Evolutionary conservation across 2,329 filamentous ascomycete species (phyloP).

Genomic region (Lasiodiplodia citricola): DNA sequence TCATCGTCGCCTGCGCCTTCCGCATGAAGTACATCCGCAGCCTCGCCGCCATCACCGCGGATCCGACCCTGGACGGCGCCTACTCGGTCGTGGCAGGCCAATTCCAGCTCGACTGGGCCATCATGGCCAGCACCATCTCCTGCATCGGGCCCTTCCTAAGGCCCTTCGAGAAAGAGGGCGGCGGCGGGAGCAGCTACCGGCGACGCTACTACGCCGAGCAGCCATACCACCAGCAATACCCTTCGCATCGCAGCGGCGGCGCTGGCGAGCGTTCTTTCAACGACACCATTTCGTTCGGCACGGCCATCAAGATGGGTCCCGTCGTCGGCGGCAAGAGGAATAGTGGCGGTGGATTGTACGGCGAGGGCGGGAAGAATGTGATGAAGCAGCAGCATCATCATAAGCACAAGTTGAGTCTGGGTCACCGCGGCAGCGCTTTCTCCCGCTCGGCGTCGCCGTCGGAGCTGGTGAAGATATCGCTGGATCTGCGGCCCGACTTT

Average conservation of each 20-base stretch:
- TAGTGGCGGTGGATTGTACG: not conserved
- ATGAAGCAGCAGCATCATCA: conserved; percentile 6
- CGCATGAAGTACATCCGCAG: conserved; percentile 34
- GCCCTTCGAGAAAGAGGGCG: conserved; percentile 37
- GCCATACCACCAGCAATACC: conserved; percentile 24
- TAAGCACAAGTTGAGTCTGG: conserved; percentile 7
- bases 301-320: conserved; percentile 9
- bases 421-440: not conserved
- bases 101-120: conserved; percentile 44
- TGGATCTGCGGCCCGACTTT: conserved; percentile 35
- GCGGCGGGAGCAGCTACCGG: not conserved
- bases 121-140: conserved; percentile 40
- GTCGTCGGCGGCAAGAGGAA: not conserved
- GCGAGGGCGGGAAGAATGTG: not conserved
- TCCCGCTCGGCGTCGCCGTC: not conserved
- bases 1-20: conserved; percentile 35
- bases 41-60: conserved; percentile 27
- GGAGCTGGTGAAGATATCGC: not conserved
- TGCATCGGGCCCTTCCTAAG: conserved; percentile 41
- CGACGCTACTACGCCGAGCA: conserved; percentile 27
- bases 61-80: conserved; percentile 31
- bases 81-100: conserved; percentile 40
- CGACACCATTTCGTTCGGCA: conserved; percentile 5
- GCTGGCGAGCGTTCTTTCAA: not conserved
- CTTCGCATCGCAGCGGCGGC: not conserved